A percentile compares a stretch with the other conserved stretches of the same genome.
Evolutionary conservation across 2,329 filamentous ascomycete genomes (phyloP).

Genomic region (Dryadomyces sulphureus): DNA sequence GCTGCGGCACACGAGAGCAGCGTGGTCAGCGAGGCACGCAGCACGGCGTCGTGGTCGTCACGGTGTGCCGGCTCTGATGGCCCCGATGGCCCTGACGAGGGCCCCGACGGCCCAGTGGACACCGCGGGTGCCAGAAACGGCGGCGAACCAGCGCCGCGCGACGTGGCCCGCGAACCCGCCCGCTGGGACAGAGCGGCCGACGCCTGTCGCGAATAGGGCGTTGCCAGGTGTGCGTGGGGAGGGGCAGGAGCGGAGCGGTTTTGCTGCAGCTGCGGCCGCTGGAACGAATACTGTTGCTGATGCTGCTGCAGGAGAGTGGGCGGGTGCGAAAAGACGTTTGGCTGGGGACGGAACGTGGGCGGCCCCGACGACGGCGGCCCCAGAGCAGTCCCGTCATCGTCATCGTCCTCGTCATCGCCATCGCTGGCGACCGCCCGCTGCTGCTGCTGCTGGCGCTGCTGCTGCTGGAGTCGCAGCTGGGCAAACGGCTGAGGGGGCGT

Average conservation of each 20-base stretch:
- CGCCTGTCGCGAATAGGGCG: slow-evolving; percentile 31
- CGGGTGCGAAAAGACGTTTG: slow-evolving; percentile 83
- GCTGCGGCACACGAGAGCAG: slow-evolving; percentile 89
- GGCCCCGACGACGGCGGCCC: slow-evolving; percentile 37
- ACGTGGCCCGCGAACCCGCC: slow-evolving; percentile 26
- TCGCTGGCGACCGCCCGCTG: slow-evolving; percentile 19
- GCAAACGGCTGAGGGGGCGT: slow-evolving; percentile 11
- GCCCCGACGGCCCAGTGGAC: too few species aligned
- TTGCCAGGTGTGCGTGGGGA: slow-evolving; percentile 26
- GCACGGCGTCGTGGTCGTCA: slow-evolving; percentile 81
- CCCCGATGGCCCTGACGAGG: slow-evolving; percentile 24
- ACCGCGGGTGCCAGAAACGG: too few species aligned
- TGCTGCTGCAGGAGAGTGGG: slow-evolving; percentile 36
- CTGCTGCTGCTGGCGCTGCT: slow-evolving; percentile 1
- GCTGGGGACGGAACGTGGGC: slow-evolving; percentile 63
- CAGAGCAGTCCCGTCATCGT: slow-evolving; percentile 67
- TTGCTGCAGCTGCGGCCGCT: slow-evolving; percentile 25
- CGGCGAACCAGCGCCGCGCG: too few species aligned
- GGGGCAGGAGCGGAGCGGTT: slow-evolving; percentile 35
- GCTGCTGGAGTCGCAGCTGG: slow-evolving; percentile 4
- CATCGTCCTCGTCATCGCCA: slow-evolving; percentile 25
- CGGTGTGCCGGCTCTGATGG: slow-evolving; percentile 61
- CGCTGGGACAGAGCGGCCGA: slow-evolving; percentile 30
- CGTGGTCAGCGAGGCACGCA: slow-evolving; percentile 87
- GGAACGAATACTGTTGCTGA: too few species aligned